Percentiles rank a stretch among this genome's conserved stretches.
Evolutionary conservation across 2,329 filamentous ascomycete species (phyloP).

Genomic region (Exophiala sp.): DNA sequence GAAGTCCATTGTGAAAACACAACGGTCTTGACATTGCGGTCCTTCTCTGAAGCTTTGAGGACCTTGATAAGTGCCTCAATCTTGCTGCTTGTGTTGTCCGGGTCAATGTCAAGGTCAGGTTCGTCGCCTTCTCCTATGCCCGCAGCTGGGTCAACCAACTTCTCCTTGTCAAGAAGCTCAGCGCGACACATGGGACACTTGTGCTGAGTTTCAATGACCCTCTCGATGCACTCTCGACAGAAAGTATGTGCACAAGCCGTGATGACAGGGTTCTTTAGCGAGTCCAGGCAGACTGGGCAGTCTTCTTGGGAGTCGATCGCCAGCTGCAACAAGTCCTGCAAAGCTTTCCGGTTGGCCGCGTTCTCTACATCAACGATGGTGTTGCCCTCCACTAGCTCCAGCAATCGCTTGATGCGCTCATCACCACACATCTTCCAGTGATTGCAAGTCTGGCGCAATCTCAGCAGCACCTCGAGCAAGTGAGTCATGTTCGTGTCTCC

Average conservation of each 20-base stretch:
- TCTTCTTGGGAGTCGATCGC: constrained; percentile 78
- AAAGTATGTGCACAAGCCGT: constrained; percentile 82
- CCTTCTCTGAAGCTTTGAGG: constrained; percentile 64
- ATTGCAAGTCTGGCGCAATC: constrained; percentile 81
- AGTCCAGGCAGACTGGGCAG: constrained; percentile 77
- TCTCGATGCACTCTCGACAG: constrained; percentile 68
- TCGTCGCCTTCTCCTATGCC: constrained; percentile 51
- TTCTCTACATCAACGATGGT: constrained; percentile 64
- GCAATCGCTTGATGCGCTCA: constrained; percentile 67
- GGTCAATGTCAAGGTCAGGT: constrained; percentile 54
- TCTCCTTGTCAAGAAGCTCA: constrained; percentile 55
- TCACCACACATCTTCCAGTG: constrained; percentile 77
- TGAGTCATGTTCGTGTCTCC: constrained; percentile 63
- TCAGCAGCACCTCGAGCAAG: constrained; percentile 75
- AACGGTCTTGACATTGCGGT: constrained; percentile 68
- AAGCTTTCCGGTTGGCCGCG: constrained; percentile 65
- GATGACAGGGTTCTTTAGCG: constrained; percentile 69
- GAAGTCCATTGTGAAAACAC: constrained; percentile 81
- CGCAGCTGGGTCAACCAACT: constrained; percentile 64
- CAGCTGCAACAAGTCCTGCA: constrained; percentile 72
- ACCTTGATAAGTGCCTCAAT: constrained; percentile 76
- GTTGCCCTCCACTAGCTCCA: constrained; percentile 65
- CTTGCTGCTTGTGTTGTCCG: constrained; percentile 71
- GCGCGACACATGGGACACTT: constrained; percentile 84
- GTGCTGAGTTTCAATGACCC: constrained; percentile 69